Percentiles rank a stretch among this genome's conserved stretches.
These are phyloP conservation scores for Periglandula ipomoeae DNA, from an alignment of 2,329 filamentous ascomycete genomes.

Conservation along the genomic window DNA sequence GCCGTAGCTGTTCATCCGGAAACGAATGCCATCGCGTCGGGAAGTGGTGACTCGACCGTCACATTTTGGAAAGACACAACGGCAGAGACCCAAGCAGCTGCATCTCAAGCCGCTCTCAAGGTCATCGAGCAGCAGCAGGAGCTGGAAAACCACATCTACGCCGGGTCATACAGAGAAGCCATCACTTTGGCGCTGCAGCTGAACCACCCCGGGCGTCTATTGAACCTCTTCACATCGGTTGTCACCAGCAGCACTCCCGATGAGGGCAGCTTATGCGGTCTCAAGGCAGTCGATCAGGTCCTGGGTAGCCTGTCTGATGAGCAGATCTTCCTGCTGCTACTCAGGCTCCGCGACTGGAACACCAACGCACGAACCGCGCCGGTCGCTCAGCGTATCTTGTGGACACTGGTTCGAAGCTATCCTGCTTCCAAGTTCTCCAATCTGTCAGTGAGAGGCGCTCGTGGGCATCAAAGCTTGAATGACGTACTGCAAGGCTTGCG, in stretches of 20 bases:
- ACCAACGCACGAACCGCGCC: conserved; percentile 82
- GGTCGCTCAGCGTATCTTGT: conserved; percentile 78
- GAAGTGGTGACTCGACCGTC: conserved; percentile 83
- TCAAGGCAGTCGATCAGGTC: conserved; percentile 71
- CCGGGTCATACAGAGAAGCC: conserved; percentile 82
- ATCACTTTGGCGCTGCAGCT: conserved; percentile 87
- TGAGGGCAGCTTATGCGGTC: conserved; percentile 52
- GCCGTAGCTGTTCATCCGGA: conserved; percentile 65
- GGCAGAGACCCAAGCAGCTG: conserved; percentile 63
- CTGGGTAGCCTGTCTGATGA: conserved; percentile 70
- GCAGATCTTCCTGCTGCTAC: conserved; percentile 74
- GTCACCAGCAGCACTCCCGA: conserved; percentile 55
- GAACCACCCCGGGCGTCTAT: conserved; percentile 83
- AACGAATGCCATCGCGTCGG: conserved; percentile 72
- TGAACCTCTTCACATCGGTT: conserved; percentile 75
- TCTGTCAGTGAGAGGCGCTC: conserved; percentile 50
- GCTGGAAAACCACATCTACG: conserved; percentile 83
- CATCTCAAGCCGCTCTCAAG: conserved; percentile 63
- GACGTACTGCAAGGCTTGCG: conserved; percentile 81
- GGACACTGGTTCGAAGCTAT: conserved; percentile 70
- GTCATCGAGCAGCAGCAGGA: conserved; percentile 91
- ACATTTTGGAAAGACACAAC: conserved; percentile 96
- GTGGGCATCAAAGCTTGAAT: conserved; percentile 58
- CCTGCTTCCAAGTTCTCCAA: conserved; percentile 68
- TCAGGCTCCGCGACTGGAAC: conserved; percentile 90